A percentile compares a stretch with the other conserved stretches of the same genome.
Conservation (phyloP, 768 basidiomycete species). For the Calocera cornea region DNA sequence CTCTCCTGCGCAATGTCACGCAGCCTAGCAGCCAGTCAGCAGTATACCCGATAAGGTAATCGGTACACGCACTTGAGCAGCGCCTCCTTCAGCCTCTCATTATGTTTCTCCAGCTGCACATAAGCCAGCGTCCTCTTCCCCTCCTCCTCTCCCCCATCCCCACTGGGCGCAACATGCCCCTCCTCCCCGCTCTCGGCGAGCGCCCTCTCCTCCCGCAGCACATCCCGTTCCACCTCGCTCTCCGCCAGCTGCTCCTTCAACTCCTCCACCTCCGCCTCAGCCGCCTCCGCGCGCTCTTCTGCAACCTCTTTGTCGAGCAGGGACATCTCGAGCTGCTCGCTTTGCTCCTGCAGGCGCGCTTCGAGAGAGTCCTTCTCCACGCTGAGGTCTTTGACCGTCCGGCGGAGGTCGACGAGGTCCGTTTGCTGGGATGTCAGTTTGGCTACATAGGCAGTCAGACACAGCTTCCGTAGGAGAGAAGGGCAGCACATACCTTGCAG, state of each 20-base stretch:
- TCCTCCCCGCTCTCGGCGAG: constrained; percentile 3
- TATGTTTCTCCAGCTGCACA: constrained; percentile 90
- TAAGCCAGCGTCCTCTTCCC: constrained; percentile 35
- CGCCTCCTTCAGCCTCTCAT: constrained; percentile 89
- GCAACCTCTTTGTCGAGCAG: constrained; percentile 95
- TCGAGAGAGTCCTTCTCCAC: constrained; percentile 66
- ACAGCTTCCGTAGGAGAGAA: neutral
- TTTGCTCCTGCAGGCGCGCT: constrained; percentile 54
- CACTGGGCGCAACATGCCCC: neutral
- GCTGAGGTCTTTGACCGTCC: constrained; percentile 56
- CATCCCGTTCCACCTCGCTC: constrained; percentile 69
- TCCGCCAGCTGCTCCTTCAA: constrained; percentile 64
- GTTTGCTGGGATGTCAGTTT: constrained; percentile 71
- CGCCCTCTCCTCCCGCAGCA: constrained; percentile 43
- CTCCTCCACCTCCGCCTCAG: constrained; percentile 64
- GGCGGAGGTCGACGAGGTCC: constrained; percentile 60
- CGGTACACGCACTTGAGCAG: constrained; percentile 50
- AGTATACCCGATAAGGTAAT: neutral
- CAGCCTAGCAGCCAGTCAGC: constrained; percentile 34
- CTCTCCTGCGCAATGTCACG: constrained; percentile 80
- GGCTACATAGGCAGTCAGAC: constrained; percentile 25
- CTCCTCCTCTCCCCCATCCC: constrained; percentile 19
- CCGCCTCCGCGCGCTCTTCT: constrained; percentile 77
- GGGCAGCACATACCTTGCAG: constrained; percentile 40
- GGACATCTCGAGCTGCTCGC: constrained; percentile 87